Evolutionary conservation across 73 alveolate genomes (phyloP).

Genomic region (Symbiodinium natans): DNA sequence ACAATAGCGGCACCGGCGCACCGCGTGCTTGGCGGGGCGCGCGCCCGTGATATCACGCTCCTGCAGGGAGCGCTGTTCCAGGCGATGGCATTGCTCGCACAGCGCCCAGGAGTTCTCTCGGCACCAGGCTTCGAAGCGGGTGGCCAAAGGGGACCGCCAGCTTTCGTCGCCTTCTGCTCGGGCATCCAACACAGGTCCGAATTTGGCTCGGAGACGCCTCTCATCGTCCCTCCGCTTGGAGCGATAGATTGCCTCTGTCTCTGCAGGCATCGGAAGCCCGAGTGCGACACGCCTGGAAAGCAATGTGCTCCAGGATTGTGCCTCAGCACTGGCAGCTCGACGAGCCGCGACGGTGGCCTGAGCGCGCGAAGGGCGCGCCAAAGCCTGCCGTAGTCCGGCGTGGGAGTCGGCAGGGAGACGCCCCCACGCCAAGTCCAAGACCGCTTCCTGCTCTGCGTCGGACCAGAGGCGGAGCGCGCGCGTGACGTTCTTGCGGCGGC

Average conservation of each 20-base stretch:
- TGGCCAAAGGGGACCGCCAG: constrained; percentile 1
- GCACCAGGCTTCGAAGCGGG: constrained; percentile 25
- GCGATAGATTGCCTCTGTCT: background rate
- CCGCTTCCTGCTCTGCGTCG: constrained; percentile 2
- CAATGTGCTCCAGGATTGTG: background rate
- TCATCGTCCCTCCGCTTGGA: background rate
- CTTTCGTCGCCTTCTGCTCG: background rate
- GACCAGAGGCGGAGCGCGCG: constrained; percentile 5
- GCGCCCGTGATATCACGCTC: background rate
- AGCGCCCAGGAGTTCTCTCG: background rate
- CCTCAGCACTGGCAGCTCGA: background rate
- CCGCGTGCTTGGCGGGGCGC: background rate
- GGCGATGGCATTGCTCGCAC: constrained; percentile 33
- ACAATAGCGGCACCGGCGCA: constrained; percentile 13
- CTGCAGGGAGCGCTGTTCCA: background rate
- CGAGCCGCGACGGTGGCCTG: background rate
- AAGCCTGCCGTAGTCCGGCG: background rate
- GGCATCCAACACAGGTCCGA: constrained; percentile 27
- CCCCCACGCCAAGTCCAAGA: background rate
- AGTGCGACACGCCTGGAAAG: background rate
- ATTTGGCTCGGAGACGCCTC: constrained; percentile 24
- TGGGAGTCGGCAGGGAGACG: background rate
- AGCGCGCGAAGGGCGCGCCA: constrained; percentile 38
- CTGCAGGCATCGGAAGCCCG: background rate
- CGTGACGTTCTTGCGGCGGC: background rate